Percentiles rank a stretch among this genome's conserved stretches.
phyloP scores from a whole-genome alignment of 2,329 filamentous ascomycete species.

The Chaetomium globosum region DNA sequence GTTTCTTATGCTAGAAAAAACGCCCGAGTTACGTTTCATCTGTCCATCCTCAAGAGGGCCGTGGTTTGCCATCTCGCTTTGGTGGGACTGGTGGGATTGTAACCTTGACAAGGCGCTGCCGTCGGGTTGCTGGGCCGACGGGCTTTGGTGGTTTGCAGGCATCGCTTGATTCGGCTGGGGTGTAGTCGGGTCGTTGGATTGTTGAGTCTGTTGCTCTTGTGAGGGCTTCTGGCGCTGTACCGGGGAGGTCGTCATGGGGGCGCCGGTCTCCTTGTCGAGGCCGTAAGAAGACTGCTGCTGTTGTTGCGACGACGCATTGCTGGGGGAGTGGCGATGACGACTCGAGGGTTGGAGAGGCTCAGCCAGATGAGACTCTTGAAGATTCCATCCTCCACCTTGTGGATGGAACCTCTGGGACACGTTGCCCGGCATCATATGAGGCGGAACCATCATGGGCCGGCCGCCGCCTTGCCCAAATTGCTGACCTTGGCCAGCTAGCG shows the following conservation, averaged over 20 bases:
- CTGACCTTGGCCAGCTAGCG: conserved; percentile 23
- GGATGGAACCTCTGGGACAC: conserved; percentile 49
- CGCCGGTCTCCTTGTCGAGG: conserved; percentile 57
- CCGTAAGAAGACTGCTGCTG: conserved; percentile 44
- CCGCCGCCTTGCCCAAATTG: conserved; percentile 20
- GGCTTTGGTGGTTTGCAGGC: conserved; percentile 19
- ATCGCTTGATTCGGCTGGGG: conserved; percentile 23
- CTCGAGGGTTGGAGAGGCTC: conserved; percentile 52
- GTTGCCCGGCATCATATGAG: conserved; percentile 39
- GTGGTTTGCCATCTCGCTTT: conserved; percentile 45
- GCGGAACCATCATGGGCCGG: conserved; percentile 27
- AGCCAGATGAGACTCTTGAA: conserved; percentile 58
- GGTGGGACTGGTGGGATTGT: conserved; percentile 40
- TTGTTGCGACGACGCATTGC: conserved; percentile 39
- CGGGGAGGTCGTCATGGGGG: conserved; percentile 30
- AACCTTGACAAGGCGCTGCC: conserved; percentile 42
- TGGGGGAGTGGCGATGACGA: conserved; percentile 43
- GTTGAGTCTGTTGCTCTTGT: conserved; percentile 31
- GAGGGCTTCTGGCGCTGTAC: conserved; percentile 50
- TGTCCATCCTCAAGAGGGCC: conserved; percentile 45
- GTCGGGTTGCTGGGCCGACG: conserved; percentile 17
- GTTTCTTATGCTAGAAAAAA: conserved; percentile 57
- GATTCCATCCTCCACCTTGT: conserved; percentile 53
- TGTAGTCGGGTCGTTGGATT: conserved; percentile 12
- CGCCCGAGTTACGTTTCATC: conserved; percentile 46